These are phyloP conservation scores for Trypanosomatidae sp. DNA, from an alignment of 208 protist genomes.

Conservation along the genomic window DNA sequence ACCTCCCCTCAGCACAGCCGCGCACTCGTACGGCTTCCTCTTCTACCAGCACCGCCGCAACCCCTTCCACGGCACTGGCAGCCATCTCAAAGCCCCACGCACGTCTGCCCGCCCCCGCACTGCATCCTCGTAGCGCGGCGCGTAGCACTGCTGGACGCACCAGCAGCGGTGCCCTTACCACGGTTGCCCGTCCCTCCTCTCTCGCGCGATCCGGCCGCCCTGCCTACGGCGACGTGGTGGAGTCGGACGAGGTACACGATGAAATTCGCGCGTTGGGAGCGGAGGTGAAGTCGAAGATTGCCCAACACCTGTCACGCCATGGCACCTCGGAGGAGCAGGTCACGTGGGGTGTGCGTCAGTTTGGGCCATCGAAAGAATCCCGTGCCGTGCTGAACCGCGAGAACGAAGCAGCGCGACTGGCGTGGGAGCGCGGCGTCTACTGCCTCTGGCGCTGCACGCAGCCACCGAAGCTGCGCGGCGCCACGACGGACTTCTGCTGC, in stretches of 20 bases:
- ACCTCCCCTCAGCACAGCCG: too few relatives aligned
- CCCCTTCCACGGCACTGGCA: too few relatives aligned
- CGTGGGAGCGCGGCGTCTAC: conserved; percentile 73
- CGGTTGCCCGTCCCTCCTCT: too few relatives aligned
- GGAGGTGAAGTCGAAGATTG: conserved; percentile 43
- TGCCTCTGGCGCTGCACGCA: conserved; percentile 71
- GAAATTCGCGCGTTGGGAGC: conserved; percentile 66
- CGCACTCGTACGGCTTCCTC: too few relatives aligned
- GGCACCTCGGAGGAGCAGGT: conserved; percentile 68
- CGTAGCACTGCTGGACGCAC: too few relatives aligned
- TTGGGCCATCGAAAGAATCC: conserved; percentile 74
- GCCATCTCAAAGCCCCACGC: too few relatives aligned
- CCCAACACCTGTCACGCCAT: conserved; percentile 52
- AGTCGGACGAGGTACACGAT: conserved; percentile 69
- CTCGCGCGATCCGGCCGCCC: too few relatives aligned
- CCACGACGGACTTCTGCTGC: conserved; percentile 76
- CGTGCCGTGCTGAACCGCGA: conserved; percentile 67
- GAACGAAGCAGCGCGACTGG: conserved; percentile 69
- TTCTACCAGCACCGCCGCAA: too few relatives aligned
- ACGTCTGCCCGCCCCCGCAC: too few relatives aligned
- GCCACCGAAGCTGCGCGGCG: conserved; percentile 38
- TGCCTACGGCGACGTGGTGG: conserved; percentile 53
- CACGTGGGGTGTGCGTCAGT: conserved; percentile 58
- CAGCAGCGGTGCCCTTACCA: too few relatives aligned
- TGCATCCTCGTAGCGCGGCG: too few relatives aligned